phyloP scores from a whole-genome alignment of 345 rosid species.

The Trapa bicornis region DNA sequence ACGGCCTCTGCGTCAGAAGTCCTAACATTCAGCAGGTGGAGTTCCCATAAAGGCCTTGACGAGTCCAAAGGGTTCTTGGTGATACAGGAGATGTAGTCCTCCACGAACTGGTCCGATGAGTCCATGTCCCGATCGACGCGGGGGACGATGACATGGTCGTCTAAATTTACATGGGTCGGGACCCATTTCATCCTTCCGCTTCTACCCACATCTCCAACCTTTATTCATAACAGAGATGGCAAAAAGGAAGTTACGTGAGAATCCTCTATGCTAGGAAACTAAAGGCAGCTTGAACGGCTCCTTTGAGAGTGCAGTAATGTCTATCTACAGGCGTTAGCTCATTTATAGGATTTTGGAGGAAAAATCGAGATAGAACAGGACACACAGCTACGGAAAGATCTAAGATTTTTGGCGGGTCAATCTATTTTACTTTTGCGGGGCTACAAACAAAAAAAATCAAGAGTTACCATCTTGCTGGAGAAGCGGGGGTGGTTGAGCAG shows the following conservation, averaged over 20 bases:
- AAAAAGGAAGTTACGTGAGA: too few relatives aligned
- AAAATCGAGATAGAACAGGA: not conserved
- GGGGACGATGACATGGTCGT: constrained; percentile 45
- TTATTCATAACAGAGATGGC: not conserved
- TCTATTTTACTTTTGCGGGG: too few relatives aligned
- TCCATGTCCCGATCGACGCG: constrained; percentile 26
- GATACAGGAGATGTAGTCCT: constrained; percentile 51
- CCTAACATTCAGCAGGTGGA: constrained; percentile 56
- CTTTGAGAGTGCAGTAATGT: too few relatives aligned
- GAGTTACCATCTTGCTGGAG: constrained; percentile 53
- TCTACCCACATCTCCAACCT: constrained; percentile 25
- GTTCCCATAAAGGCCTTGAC: constrained; percentile 74
- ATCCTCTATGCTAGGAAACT: too few relatives aligned
- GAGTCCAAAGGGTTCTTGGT: constrained; percentile 39
- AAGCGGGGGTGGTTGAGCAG: constrained; percentile 79
- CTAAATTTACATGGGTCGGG: constrained; percentile 33
- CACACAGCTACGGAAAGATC: not conserved
- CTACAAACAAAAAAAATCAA: not conserved
- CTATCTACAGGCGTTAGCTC: not conserved
- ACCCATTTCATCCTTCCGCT: constrained; percentile 51
- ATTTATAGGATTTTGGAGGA: not conserved
- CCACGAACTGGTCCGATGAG: constrained; percentile 41
- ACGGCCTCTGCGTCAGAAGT: constrained; percentile 61
- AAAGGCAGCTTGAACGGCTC: too few relatives aligned
- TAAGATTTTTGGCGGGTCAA: too few relatives aligned